Conservation (phyloP, 345 rosid genomes). For the Eutrema yunnanense region DNA sequence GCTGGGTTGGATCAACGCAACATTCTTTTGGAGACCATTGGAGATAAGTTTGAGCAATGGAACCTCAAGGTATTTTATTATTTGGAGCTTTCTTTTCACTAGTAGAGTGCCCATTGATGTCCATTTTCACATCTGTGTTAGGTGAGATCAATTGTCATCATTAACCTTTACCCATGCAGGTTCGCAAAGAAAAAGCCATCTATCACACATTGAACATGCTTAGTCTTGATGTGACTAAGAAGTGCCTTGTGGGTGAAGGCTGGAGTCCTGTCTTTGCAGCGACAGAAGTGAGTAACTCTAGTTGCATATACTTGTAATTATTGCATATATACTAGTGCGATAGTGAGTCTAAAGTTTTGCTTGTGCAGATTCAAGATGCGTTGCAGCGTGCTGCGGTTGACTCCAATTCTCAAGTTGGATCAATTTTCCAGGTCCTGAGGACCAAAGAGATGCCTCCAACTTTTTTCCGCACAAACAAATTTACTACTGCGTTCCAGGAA, state of each 20-base stretch:
- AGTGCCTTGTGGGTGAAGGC: conserved; percentile 92
- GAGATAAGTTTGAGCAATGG: conserved; percentile 80
- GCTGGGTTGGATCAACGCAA: conserved; percentile 61
- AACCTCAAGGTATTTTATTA: conserved; percentile 48
- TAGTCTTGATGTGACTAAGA: conserved; percentile 93
- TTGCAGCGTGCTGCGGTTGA: conserved; percentile 83
- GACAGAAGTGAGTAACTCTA: conserved; percentile 51
- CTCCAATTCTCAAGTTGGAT: conserved; percentile 92
- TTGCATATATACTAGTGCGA: conserved; percentile 5
- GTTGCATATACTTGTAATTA: not conserved
- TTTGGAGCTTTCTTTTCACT: conserved; percentile 5
- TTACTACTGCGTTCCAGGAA: conserved; percentile 89
- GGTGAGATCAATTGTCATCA: not conserved
- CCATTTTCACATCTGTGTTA: not conserved
- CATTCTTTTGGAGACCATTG: conserved; percentile 62
- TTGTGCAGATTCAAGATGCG: conserved; percentile 91
- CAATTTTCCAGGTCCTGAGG: conserved; percentile 78
- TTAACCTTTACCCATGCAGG: conserved; percentile 37
- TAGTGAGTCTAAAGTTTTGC: conserved; percentile 3
- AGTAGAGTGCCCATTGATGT: not conserved
- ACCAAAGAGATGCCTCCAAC: conserved; percentile 93
- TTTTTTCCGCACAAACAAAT: conserved; percentile 81
- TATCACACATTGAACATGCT: conserved; percentile 95
- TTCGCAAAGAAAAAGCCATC: conserved; percentile 83
- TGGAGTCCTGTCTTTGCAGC: conserved; percentile 95